Evolutionary conservation across 1,139 yeast species (phyloP).

Genomic region (Taphrina populina): DNA sequence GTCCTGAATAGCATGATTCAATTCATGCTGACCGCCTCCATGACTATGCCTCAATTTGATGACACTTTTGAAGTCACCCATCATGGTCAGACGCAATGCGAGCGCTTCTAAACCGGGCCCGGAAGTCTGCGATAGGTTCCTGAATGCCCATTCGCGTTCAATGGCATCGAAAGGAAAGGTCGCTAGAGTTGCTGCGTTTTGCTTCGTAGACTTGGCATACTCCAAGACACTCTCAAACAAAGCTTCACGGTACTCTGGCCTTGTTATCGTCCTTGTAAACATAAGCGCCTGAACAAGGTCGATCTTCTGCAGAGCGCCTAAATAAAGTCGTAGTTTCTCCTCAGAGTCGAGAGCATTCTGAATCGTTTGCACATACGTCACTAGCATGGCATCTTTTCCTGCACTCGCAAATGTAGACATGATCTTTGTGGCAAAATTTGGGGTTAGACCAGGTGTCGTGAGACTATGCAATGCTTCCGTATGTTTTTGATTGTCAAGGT

Average conservation of each 20-base stretch:
- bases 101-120: conserved; percentile 22
- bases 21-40: conserved; percentile 7
- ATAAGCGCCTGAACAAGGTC: conserved; percentile 19
- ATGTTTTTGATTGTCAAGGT: conserved; percentile 8
- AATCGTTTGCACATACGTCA: conserved; percentile 20
- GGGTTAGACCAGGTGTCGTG: conserved; percentile 20
- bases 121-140: conserved; percentile 2
- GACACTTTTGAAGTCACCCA: conserved; percentile 16
- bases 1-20: conserved; percentile 2
- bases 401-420: conserved; percentile 9
- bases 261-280: conserved; percentile 15
- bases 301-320: conserved; percentile 7
- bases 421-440: conserved; percentile 29
- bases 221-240: conserved; percentile 3
- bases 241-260: conserved; percentile 1
- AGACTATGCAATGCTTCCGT: conserved; percentile 14
- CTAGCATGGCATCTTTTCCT: conserved; percentile 1
- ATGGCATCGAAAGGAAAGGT: conserved; percentile 14
- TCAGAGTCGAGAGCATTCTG: conserved; percentile 24
- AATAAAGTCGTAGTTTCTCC: conserved; percentile 7
- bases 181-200: conserved; percentile 3
- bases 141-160: conserved; percentile 21
- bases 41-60: conserved; percentile 10
- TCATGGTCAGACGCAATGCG: conserved; percentile 18
- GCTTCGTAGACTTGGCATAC: conserved; percentile 8